Percentiles rank a stretch among this genome's conserved stretches.
phyloP scores from a whole-genome alignment of 225 moss, liverwort and hornwort species.

The Pseudoscleropodium purum region DNA sequence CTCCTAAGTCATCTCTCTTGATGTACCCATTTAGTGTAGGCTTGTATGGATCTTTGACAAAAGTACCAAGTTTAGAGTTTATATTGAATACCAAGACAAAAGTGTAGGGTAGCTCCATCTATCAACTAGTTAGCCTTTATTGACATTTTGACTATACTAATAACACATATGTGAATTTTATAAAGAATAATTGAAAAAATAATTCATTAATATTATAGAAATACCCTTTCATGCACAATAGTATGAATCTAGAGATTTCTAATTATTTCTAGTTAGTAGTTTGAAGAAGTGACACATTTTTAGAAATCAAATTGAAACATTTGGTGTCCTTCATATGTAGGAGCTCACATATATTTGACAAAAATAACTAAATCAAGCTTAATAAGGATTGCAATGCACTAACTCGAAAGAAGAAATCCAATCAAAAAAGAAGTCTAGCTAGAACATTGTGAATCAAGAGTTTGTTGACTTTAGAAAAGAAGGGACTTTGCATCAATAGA shows the following conservation, averaged over 20 bases:
- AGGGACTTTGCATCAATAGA: fast-evolving
- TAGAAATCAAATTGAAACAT: no score
- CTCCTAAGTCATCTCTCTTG: constrained; percentile 40
- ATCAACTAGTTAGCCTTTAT: background rate
- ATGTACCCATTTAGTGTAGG: background rate
- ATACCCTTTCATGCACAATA: background rate
- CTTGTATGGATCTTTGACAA: constrained; percentile 32
- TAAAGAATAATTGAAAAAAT: no score
- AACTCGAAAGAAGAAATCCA: fast-evolving
- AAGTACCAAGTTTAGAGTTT: background rate
- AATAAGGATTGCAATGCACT: background rate
- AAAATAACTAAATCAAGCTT: no score
- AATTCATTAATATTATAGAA: no score
- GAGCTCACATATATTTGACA: no score
- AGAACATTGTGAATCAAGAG: background rate
- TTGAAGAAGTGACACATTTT: background rate
- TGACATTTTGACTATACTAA: constrained; percentile 12
- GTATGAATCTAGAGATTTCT: background rate
- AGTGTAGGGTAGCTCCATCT: background rate
- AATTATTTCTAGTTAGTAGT: background rate
- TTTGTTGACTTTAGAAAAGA: fast-evolving
- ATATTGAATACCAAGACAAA: constrained; percentile 48
- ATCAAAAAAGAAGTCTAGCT: background rate
- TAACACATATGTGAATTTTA: no score
- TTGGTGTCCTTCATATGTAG: no score